phyloP scores from a whole-genome alignment of 306 rosid genomes.

The Quercus robur region DNA sequence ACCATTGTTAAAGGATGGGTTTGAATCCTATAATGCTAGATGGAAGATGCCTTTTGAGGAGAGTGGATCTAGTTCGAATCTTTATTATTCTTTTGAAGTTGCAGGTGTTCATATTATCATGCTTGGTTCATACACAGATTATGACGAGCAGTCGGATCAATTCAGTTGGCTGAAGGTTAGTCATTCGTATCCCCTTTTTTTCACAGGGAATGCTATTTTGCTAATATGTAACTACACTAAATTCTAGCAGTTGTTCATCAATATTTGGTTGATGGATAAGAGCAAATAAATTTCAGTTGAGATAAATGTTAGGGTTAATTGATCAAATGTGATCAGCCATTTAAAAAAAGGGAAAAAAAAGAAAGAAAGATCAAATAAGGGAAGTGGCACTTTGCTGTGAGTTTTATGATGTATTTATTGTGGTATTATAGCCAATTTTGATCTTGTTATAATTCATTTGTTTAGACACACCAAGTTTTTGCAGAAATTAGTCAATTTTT shows the following conservation, averaged over 20 bases:
- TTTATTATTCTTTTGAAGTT: constrained; percentile 89
- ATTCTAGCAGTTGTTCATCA: neutral
- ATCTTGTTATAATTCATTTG: neutral
- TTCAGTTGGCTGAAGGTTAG: constrained; percentile 91
- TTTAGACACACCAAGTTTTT: neutral
- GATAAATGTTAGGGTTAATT: neutral
- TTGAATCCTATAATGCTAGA: constrained; percentile 71
- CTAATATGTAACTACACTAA: neutral
- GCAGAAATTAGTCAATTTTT: neutral
- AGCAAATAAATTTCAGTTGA: neutral
- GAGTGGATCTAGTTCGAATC: constrained; percentile 85
- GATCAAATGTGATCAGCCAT: neutral
- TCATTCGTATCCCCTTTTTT: constrained; percentile 3
- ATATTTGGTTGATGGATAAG: neutral
- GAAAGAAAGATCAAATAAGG: neutral
- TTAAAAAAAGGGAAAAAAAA: no score
- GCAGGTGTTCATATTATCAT: constrained; percentile 71
- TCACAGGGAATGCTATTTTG: neutral
- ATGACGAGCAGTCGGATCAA: constrained; percentile 74
- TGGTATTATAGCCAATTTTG: neutral
- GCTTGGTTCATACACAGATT: constrained; percentile 89
- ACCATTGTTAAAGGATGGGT: constrained; percentile 62
- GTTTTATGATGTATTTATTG: neutral
- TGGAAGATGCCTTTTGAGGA: constrained; percentile 95
- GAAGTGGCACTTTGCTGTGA: neutral